Evolutionary conservation across 495 filamentous ascomycete species (phyloP).

Genomic region (Aspergillus wentii): DNA sequence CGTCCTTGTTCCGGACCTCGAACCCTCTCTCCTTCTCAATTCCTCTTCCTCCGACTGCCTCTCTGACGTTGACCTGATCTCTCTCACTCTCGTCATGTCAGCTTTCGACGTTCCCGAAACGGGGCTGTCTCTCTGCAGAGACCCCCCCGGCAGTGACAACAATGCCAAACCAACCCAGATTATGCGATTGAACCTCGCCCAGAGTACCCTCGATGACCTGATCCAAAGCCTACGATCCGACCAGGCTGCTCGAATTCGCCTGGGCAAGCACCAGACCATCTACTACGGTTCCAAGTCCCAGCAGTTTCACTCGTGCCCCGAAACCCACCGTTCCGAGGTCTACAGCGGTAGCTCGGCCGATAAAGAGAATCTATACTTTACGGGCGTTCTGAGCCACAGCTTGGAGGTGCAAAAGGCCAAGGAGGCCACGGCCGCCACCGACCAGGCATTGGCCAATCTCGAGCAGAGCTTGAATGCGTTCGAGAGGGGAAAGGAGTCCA

Average conservation of each 20-base stretch:
- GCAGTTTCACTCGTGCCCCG: constrained; percentile 41
- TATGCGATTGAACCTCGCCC: constrained; percentile 62
- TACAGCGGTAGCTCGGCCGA: constrained; percentile 37
- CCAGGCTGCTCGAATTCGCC: constrained; percentile 48
- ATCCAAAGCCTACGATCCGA: constrained; percentile 60
- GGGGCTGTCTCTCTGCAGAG: constrained; percentile 44
- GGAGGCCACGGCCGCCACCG: constrained; percentile 45
- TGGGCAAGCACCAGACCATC: constrained; percentile 45
- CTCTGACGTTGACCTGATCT: constrained; percentile 5
- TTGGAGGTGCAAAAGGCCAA: constrained; percentile 53
- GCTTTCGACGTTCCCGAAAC: constrained; percentile 40
- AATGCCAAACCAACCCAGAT: constrained; percentile 40
- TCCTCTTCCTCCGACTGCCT: constrained; percentile 9
- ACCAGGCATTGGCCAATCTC: constrained; percentile 51
- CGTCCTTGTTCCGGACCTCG: constrained; percentile 26
- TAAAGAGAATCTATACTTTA: constrained; percentile 44
- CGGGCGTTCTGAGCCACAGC: constrained; percentile 51
- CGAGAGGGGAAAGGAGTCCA: constrained; percentile 49
- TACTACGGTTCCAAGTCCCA: constrained; percentile 50
- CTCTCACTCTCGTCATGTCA: constrained; percentile 29
- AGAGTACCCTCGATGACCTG: constrained; percentile 65
- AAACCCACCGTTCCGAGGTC: constrained; percentile 47
- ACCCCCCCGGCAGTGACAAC: constrained; percentile 24
- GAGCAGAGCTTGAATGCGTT: constrained; percentile 47
- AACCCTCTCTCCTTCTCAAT: constrained; percentile 13